Evolutionary conservation across 257 asterid species (phyloP).

Genomic region (Capsicum rhomboideum): DNA sequence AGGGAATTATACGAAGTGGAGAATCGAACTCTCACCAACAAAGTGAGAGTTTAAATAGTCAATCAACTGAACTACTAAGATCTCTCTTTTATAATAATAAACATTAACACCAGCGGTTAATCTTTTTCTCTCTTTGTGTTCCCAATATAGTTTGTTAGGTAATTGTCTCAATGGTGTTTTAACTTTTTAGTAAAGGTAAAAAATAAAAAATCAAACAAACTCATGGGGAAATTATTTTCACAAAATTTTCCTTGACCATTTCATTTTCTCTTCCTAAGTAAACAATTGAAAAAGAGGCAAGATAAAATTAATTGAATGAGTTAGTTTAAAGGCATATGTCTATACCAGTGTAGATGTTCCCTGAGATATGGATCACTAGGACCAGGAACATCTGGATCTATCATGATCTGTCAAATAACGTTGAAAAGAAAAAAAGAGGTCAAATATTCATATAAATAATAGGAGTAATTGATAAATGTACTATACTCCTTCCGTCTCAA

Average conservation of each 20-base stretch:
- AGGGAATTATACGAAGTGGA: too few relatives aligned
- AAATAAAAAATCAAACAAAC: neutral
- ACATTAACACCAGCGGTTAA: neutral
- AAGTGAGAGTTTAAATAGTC: too few relatives aligned
- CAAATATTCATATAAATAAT: neutral
- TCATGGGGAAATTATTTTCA: neutral
- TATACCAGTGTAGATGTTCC: slow-evolving; percentile 41
- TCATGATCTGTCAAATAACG: slow-evolving; percentile 23
- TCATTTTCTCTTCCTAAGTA: neutral
- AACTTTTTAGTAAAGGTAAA: neutral
- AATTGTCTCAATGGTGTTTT: neutral
- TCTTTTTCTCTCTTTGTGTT: neutral
- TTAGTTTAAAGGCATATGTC: neutral
- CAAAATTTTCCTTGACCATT: neutral
- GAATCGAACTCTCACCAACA: too few relatives aligned
- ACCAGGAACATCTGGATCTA: slow-evolving; percentile 42
- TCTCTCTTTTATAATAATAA: too few relatives aligned
- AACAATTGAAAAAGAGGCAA: neutral
- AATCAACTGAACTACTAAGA: too few relatives aligned
- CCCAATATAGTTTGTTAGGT: neutral
- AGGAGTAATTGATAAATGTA: neutral
- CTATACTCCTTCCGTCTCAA: neutral
- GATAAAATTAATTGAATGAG: neutral
- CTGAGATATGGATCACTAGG: slow-evolving; percentile 44
- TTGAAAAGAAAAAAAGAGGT: neutral